phyloP scores from a whole-genome alignment of 345 rosid genomes.

The Murraya paniculata region DNA sequence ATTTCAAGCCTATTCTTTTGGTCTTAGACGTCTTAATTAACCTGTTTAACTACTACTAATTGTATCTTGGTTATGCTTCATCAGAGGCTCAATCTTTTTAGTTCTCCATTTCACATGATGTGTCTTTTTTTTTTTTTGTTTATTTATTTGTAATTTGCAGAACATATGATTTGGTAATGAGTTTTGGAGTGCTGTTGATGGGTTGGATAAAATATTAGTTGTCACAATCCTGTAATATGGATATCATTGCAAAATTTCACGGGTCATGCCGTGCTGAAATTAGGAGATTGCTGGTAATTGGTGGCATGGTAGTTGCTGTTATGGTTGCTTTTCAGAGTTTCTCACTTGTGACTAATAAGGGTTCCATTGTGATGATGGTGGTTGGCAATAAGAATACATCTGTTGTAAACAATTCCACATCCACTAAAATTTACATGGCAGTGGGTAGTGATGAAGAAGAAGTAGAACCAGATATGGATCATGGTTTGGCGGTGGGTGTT shows the following conservation, averaged over 20 bases:
- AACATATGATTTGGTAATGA: no score
- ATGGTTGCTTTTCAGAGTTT: conserved; percentile 42
- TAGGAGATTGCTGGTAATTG: conserved; percentile 43
- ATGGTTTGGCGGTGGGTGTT: not conserved
- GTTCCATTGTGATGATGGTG: conserved; percentile 16
- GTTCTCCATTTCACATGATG: not conserved
- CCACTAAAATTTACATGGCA: not conserved
- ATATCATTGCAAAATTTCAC: conserved; percentile 17
- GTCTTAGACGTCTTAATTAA: not conserved
- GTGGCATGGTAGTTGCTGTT: conserved; percentile 33
- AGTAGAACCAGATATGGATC: conserved; percentile 5
- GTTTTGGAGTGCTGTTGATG: not conserved
- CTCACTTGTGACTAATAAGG: conserved; percentile 27
- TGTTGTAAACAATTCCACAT: conserved; percentile 17
- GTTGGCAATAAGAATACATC: conserved; percentile 16
- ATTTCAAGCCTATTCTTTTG: not conserved
- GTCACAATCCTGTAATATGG: conserved; percentile 28
- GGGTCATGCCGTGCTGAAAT: conserved; percentile 37
- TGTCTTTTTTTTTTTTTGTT: no score
- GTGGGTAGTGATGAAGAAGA: conserved; percentile 17
- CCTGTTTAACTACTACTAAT: no score
- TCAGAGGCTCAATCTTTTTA: not conserved
- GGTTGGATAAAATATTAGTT: not conserved
- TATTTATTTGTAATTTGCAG: no score
- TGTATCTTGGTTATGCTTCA: not conserved